Evolutionary conservation across 2,329 filamentous ascomycete species (phyloP), one percentile per base, ranked within the genome.

Genomic region (Iodosphaeria phyllophila): DNA sequence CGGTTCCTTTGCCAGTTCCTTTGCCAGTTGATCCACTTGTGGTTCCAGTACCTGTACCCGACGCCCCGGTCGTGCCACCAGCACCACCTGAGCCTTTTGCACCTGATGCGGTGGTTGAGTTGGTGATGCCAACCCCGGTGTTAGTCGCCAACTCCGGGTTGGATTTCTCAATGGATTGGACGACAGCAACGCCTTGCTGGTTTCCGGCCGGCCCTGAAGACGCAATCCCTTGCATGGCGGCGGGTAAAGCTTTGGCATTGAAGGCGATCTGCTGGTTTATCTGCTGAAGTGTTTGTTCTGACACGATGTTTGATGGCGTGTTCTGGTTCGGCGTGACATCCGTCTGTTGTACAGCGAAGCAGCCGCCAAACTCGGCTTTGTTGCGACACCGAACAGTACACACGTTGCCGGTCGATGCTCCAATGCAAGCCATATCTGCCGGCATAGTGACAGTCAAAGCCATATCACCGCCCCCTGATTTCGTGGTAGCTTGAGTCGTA

Each of bases 381-480:
- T 54, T 54, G 20, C 42, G 39, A 39, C 51, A 55, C 13, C 51
- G 43, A 11, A 55, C 37, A 6, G 50, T 52, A 34, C 51, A 55
- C 18, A 55, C 34, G 14, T 52, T 44, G 23, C 56, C 56, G 2
- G 55, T 54, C 1, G 54, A 51, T 13, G 41, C 44, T 46, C 48
- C 48, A 22, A 35, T 42, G 20, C 48, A 50, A 5, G 34, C 30
- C 30, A 51, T 24, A 16, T 48, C 35, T 2, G 23, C 18, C 5
- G 48, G 48, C 44, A 51, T 44, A n/a, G 36, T 27, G n/a, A 50
- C 41, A 6, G 44, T 47, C 30, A 59, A 30, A n/a, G 20, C 28
- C 9, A 40, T 38, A 12, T 32, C 25, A 7, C 39, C 40, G 4
- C 37, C 35, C n/a, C n/a, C n/a, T n/a, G n/a, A n/a, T 12, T 18